Evolutionary conservation across 2,329 filamentous ascomycete species (phyloP), one percentile per base, ranked within the genome.

Genomic region (Scopulariopsis brevicaulis): DNA sequence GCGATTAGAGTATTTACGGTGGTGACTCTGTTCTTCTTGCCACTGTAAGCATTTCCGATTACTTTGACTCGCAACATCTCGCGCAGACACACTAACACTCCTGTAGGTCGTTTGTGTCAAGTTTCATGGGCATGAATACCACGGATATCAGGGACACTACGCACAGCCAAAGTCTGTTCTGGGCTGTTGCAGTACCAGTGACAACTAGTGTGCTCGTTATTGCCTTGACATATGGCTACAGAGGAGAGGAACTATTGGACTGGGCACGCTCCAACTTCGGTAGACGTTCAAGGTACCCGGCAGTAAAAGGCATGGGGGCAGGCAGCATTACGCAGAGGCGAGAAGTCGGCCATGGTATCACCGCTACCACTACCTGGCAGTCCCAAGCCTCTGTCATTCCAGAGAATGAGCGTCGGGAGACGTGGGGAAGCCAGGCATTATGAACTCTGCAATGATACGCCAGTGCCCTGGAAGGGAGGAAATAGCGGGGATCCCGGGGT

Each of bases 101-200:
- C 48, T 60, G 4, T 35, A 64, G 63, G 18, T 64, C 62, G 11
- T 63, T 64, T 53, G 65, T 72, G 25, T 66, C 66, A 3, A 70
- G 68, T 56, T 70, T 73, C 56, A 67, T 77, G 60, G 74, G 74
- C 25, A 76, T 76, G 71, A 77, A 76, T 62, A 74, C 73, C 3
- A 64, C 65, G 22, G 74, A 74, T 60, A 66, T 76, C 7, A 67
- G 73, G 22, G 67, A 76, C 59, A 72, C 71, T 63, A 63, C 69
- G 5, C 60, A 65, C 1, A 67, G 65, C 11, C 72, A 75, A 62
- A 69, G 67, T 65, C 63, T 70, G 3, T 76, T 73, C 62, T 77
- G 74, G 74, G 67, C 66, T 2, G 66, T 66, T 0, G 71, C 72
- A 0, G 53, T 76, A 4, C 71, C 73, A 1, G 65, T 75, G 1